Conservation (phyloP, 1,284 basidiomycete species). For the Macrocystidia cucumis region DNA sequence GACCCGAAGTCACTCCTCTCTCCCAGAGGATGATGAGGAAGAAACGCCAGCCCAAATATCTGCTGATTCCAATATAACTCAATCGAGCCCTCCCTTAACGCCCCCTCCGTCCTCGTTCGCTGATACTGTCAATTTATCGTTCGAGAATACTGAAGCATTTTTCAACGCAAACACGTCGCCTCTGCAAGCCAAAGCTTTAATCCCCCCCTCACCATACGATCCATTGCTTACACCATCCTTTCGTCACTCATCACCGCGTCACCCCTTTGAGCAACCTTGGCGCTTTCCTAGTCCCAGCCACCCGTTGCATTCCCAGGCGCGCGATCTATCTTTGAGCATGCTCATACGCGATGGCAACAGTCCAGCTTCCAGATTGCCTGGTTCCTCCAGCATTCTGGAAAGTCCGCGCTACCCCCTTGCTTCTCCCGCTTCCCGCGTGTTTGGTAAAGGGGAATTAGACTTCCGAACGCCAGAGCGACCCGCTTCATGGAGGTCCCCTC, state of each 20-base stretch:
- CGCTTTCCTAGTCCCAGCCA: constrained; percentile 66
- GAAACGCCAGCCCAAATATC: constrained; percentile 2
- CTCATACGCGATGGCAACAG: constrained; percentile 33
- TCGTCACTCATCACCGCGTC: constrained; percentile 61
- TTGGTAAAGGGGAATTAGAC: too few species aligned
- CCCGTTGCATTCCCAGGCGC: constrained; percentile 52
- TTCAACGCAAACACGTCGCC: constrained; percentile 14
- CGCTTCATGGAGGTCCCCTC: constrained; percentile 27
- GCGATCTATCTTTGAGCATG: constrained; percentile 58
- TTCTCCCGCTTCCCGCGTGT: too few species aligned
- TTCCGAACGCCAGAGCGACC: too few species aligned
- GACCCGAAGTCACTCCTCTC: constrained; percentile 10
- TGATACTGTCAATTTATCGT: constrained; percentile 17
- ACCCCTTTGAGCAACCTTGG: constrained; percentile 71
- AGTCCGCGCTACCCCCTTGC: too few species aligned
- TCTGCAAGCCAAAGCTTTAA: constrained; percentile 19
- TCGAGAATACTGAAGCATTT: constrained; percentile 16
- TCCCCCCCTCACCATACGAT: constrained; percentile 65
- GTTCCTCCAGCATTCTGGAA: too few species aligned
- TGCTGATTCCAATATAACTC: constrained; percentile 14
- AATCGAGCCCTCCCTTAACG: constrained; percentile 29
- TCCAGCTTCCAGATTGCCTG: constrained; percentile 27
- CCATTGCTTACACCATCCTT: constrained; percentile 65
- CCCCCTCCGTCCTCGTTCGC: constrained; percentile 24
- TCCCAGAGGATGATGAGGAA: constrained; percentile 8